Base-by-base conservation (phyloP, 2,329 filamentous ascomycete genomes). In the Stagonosporopsis chrysanthemi region DNA sequence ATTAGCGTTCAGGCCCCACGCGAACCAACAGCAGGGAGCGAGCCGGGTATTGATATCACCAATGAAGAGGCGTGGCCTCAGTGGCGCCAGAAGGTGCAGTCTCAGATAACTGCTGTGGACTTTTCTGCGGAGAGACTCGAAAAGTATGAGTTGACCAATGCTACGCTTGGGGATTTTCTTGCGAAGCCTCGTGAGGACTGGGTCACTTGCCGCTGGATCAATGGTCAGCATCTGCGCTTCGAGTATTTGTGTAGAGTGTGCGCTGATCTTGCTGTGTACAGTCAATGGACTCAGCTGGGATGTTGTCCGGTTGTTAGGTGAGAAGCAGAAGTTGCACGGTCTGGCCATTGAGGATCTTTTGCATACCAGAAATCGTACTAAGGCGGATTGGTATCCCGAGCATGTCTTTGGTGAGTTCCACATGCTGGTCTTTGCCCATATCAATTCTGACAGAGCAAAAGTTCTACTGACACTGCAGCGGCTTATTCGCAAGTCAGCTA, bases 241-340 rank as follows among this genome's bases (percentile, higher is more conserved):
- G 15, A 41, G 19, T 5, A 9, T 14, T 28, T 17, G 14, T 31
- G 1, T 12, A 3, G 33, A 15, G 11, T 4, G 11, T 14, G 23
- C 6, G 17, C 47, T 51, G 15, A 56, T 7, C 7, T 15, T 9
- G 11, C 1, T 15, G 14, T 14, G 4, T 17, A 11, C 28, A 56
- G 87, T 97, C 68, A 97, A 97, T 72, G 92, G 93, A 0, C 79
- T 97, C 6, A 94, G 90, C 64, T 97, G 91, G 91, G 93, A 97
- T 76, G 92, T 97, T 2, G 95, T 97, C 63, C 86, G 90, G 67
- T 81, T 86, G 0, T 78, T 97, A 24, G 92, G 91, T 17, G 88
- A 88, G 63, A 81, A 91, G 66, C 95, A 95, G 71, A 83, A 84
- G 31, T 79, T 97, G 36, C 92, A 97, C 73, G 85, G 88, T 60